These are phyloP conservation scores for Rubia peregrina DNA, from an alignment of 305 asterid genomes.

Conservation along the genomic window DNA sequence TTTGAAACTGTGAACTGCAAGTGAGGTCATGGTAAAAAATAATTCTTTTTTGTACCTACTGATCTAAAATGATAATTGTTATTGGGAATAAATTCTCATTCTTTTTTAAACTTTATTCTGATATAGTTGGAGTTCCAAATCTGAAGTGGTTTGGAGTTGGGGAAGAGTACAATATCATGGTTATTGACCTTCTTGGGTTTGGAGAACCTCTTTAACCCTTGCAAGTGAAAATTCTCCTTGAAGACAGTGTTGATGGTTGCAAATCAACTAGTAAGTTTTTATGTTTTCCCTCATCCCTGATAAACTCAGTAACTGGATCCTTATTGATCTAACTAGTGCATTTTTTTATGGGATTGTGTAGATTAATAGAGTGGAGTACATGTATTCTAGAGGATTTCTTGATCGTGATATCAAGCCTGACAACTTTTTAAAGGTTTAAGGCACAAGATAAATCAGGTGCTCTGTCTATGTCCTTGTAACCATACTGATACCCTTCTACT, in stretches of 20 bases:
- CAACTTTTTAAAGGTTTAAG: conserved; percentile 95
- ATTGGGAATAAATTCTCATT: conserved; percentile 6
- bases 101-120: conserved; percentile 17
- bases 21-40: background rate
- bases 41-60: background rate
- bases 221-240: conserved; percentile 78
- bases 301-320: conserved; percentile 15
- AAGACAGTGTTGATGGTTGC: conserved; percentile 99
- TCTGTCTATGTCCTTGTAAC: background rate
- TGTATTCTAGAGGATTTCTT: conserved; percentile 98
- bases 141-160: conserved; percentile 94
- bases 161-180: conserved; percentile 86
- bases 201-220: conserved; percentile 93
- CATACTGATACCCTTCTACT: background rate
- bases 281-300: conserved; percentile 2
- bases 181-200: conserved; percentile 96
- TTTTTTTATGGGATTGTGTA: conserved; percentile 23
- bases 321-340: conserved; percentile 4
- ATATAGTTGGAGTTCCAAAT: conserved; percentile 80
- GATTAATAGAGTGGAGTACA: conserved; percentile 97
- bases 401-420: conserved; percentile 99
- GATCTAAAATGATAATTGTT: background rate
- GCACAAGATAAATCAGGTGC: conserved; percentile 96
- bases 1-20: background rate
- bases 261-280: conserved; percentile 76